phyloP scores from a whole-genome alignment of 2,329 filamentous ascomycete species.

The Colletotrichum musae region DNA sequence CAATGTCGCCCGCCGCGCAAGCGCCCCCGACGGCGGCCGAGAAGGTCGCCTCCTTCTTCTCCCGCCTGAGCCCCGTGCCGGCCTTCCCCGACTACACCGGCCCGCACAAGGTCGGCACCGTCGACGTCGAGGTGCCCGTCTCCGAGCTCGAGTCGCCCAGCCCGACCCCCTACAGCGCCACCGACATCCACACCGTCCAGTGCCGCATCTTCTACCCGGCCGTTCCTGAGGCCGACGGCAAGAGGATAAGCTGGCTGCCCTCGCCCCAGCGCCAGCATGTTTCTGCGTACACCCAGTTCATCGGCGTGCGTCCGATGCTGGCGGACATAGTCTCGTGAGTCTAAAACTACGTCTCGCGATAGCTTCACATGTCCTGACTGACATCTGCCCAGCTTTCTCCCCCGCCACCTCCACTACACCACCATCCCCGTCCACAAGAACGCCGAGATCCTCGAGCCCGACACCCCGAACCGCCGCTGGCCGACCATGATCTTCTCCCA shows the following conservation, averaged over 20 bases:
- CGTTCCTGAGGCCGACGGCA: constrained; percentile 64
- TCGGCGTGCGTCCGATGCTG: constrained; percentile 74
- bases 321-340: constrained; percentile 74
- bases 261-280: constrained; percentile 82
- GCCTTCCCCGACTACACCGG: constrained; percentile 82
- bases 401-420: constrained; percentile 80
- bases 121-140: constrained; percentile 85
- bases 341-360: background rate
- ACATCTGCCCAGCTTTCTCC: constrained; percentile 67
- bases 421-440: constrained; percentile 81
- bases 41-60: constrained; percentile 64
- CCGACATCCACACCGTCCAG: constrained; percentile 78
- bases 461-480: constrained; percentile 71
- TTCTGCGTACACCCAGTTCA: constrained; percentile 81
- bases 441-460: constrained; percentile 71
- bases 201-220: constrained; percentile 89
- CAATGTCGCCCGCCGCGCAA: constrained; percentile 34
- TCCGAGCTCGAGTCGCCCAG: constrained; percentile 70
- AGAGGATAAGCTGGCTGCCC: constrained; percentile 82
- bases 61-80: constrained; percentile 77
- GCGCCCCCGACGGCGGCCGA: constrained; percentile 44
- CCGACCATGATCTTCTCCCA: constrained; percentile 90
- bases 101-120: constrained; percentile 82
- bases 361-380: background rate
- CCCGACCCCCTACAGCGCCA: constrained; percentile 66